Evolutionary conservation across 345 rosid genomes (phyloP).

Genomic region (Rhodamnia argentea): DNA sequence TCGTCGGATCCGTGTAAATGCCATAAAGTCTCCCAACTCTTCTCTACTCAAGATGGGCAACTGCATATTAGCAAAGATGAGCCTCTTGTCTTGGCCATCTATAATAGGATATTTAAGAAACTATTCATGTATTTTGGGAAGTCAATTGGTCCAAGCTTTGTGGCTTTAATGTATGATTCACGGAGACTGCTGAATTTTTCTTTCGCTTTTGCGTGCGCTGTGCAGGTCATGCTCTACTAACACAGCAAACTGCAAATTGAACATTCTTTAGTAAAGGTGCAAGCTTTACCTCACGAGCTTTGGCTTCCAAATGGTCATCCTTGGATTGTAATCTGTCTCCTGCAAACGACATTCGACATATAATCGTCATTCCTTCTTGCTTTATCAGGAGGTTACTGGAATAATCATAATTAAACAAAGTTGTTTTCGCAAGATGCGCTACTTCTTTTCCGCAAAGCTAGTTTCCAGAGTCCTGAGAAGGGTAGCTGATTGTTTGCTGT

Average conservation of each 20-base stretch:
- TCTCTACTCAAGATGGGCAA: neutral
- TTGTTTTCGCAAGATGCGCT: neutral
- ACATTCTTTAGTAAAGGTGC: neutral
- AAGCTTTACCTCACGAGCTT: neutral
- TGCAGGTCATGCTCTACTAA: neutral
- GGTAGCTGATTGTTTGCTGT: neutral
- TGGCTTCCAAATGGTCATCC: neutral
- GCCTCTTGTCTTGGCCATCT: neutral
- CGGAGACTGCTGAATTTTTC: neutral
- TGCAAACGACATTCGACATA: neutral
- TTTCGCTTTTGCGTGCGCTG: neutral
- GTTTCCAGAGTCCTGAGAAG: neutral
- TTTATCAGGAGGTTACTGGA: neutral
- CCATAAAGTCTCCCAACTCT: neutral
- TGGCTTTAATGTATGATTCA: neutral
- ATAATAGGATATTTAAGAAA: neutral
- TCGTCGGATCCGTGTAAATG: neutral
- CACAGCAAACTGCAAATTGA: neutral
- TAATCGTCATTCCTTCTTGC: neutral
- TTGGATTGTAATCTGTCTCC: neutral
- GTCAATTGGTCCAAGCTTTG: neutral
- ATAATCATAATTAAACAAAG: neutral
- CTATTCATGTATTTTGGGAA: neutral
- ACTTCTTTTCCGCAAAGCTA: neutral
- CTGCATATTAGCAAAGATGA: neutral